phyloP scores from a whole-genome alignment of 331 rosid species.

The Malus hybrid region DNA sequence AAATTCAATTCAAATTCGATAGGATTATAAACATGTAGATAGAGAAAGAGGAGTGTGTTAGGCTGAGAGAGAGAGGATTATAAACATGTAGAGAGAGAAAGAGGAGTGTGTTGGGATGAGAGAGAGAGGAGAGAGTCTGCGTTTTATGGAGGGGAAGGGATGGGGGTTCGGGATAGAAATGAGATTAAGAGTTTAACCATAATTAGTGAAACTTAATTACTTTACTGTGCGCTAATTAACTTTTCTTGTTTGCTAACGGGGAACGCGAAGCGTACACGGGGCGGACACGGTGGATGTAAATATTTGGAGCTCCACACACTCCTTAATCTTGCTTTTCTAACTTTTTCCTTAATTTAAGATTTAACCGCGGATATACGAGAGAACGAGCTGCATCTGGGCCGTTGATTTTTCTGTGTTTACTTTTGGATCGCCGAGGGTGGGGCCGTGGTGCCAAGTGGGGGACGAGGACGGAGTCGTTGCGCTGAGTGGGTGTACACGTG shows the following conservation, averaged over 20 bases:
- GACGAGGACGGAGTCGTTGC: conserved; percentile 1
- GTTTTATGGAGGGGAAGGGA: neutral
- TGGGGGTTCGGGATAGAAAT: neutral
- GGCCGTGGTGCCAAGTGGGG: conserved; percentile 14
- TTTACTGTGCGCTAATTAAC: neutral
- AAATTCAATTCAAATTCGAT: neutral
- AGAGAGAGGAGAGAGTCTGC: neutral
- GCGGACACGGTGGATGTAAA: conserved; percentile 25
- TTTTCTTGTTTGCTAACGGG: neutral
- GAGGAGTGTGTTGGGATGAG: neutral
- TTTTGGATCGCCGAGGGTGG: conserved; percentile 3
- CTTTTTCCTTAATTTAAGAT: neutral
- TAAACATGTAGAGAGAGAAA: no score
- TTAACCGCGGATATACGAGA: neutral
- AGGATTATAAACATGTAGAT: no score
- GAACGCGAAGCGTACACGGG: conserved; percentile 33
- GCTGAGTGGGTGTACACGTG: neutral
- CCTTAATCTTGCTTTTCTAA: neutral
- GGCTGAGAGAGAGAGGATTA: neutral
- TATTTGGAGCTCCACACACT: neutral
- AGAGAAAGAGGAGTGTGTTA: neutral
- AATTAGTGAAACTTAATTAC: neutral
- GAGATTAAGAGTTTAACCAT: neutral
- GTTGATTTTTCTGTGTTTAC: neutral
- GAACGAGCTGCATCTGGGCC: neutral